Percentiles rank a stretch among this genome's conserved stretches.
phyloP scores from a whole-genome alignment of 495 filamentous ascomycete genomes.

The Chaetomium tenue region DNA sequence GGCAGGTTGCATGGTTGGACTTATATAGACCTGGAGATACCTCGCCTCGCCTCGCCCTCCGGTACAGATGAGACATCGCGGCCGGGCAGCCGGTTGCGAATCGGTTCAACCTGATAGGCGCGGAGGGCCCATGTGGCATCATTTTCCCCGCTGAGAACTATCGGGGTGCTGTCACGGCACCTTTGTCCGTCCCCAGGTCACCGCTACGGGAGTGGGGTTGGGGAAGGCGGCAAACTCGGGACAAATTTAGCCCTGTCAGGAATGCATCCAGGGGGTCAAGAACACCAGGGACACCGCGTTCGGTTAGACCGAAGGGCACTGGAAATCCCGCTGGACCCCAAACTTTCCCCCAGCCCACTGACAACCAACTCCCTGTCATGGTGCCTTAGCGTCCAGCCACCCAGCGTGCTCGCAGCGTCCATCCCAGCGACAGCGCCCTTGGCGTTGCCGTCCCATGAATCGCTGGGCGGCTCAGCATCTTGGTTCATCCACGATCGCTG shows the following conservation, averaged over 20 bases:
- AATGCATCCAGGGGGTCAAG: constrained; percentile 13
- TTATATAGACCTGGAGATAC: background rate
- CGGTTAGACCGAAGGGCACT: constrained; percentile 10
- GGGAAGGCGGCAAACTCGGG: constrained; percentile 29
- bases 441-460: constrained; percentile 11
- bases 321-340: background rate
- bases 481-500: background rate
- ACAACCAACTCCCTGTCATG: background rate
- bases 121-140: constrained; percentile 25
- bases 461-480: background rate
- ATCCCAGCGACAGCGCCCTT: background rate
- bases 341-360: background rate
- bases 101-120: constrained; percentile 32
- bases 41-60: constrained; percentile 9
- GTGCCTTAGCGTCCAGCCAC: background rate
- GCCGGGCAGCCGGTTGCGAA: constrained; percentile 20
- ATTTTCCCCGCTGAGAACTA: constrained; percentile 35
- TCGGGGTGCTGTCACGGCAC: constrained; percentile 37
- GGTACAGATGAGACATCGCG: constrained; percentile 1
- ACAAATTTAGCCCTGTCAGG: constrained; percentile 39
- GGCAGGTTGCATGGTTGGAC: constrained; percentile 15
- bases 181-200: constrained; percentile 29
- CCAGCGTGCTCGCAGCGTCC: no score
- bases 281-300: constrained; percentile 10
- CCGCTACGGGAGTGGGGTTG: constrained; percentile 30